phyloP scores from a whole-genome alignment of 2,329 filamentous ascomycete genomes.

The Nothomitra cinnamomea region DNA sequence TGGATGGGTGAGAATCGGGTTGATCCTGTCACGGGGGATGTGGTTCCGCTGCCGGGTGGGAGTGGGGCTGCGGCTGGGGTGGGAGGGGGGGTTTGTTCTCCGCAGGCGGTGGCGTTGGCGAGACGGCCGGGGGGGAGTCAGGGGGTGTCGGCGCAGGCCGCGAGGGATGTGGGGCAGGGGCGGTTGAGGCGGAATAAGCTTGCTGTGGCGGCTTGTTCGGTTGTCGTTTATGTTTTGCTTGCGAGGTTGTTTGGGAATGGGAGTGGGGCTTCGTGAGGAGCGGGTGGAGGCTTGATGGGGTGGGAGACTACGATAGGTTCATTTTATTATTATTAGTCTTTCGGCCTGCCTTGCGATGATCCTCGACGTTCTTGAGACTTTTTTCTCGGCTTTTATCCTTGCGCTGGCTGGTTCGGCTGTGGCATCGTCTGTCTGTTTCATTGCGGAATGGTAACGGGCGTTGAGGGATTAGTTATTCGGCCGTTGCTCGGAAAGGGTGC shows the following conservation, averaged over 20 bases:
- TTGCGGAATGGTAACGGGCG: too few relatives aligned
- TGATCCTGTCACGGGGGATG: slow-evolving; percentile 57
- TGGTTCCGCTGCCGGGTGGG: slow-evolving; percentile 33
- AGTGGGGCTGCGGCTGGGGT: too few relatives aligned
- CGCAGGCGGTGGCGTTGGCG: slow-evolving; percentile 43
- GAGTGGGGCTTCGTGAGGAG: neutral
- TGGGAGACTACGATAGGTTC: too few relatives aligned
- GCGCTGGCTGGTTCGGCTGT: too few relatives aligned
- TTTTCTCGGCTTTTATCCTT: too few relatives aligned
- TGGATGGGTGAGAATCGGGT: slow-evolving; percentile 79
- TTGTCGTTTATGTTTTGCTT: slow-evolving; percentile 73
- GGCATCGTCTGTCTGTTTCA: too few relatives aligned
- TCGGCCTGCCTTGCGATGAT: too few relatives aligned
- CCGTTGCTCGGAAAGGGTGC: too few relatives aligned
- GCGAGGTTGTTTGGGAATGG: slow-evolving; percentile 51
- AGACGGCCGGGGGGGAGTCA: slow-evolving; percentile 42
- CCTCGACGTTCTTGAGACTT: too few relatives aligned
- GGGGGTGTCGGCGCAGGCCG: slow-evolving; percentile 42
- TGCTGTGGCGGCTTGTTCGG: slow-evolving; percentile 46
- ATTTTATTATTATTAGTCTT: too few relatives aligned
- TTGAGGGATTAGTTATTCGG: too few relatives aligned
- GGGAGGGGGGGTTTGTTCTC: slow-evolving; percentile 5
- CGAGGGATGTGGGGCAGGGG: slow-evolving; percentile 59
- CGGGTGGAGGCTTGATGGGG: too few relatives aligned
- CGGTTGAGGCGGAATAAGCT: slow-evolving; percentile 73